These are phyloP conservation scores for Hypomyces perniciosus DNA, from an alignment of 2,329 filamentous ascomycete species.

Conservation along the genomic window DNA sequence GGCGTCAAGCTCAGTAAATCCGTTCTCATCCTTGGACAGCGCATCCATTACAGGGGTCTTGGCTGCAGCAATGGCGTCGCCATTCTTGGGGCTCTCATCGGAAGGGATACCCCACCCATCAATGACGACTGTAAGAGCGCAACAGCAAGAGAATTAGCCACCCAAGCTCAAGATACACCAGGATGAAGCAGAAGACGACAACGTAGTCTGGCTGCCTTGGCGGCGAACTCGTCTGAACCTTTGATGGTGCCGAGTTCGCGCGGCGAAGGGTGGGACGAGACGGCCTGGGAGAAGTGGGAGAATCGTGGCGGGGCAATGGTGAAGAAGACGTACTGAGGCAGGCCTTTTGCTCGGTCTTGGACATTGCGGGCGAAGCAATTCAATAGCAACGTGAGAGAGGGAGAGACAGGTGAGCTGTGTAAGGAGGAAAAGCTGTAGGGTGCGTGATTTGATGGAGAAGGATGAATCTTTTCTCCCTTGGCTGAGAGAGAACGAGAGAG, in stretches of 20 bases:
- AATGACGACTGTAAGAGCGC: constrained; percentile 74
- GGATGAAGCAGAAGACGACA: constrained; percentile 44
- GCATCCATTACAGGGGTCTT: constrained; percentile 93
- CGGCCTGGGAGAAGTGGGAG: constrained; percentile 3
- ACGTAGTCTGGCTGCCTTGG: constrained; percentile 29
- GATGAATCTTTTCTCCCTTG: constrained; percentile 3
- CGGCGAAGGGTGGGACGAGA: constrained; percentile 16
- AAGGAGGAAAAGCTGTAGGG: constrained; percentile 7
- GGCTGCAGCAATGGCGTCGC: constrained; percentile 91
- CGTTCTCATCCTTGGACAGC: constrained; percentile 74
- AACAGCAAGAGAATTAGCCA: constrained; percentile 55
- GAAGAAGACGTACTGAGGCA: constrained; percentile 52
- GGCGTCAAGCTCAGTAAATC: constrained; percentile 88
- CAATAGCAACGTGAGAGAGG: constrained; percentile 6
- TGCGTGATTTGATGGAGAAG: constrained; percentile 27
- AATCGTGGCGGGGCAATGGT: constrained; percentile 18
- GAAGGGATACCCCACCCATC: constrained; percentile 94
- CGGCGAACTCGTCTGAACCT: constrained; percentile 11
- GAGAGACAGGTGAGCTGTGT: constrained; percentile 10
- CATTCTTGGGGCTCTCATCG: constrained; percentile 73
- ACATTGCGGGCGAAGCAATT: constrained; percentile 33
- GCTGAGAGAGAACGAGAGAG: constrained; percentile 1
- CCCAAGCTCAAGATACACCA: constrained; percentile 51
- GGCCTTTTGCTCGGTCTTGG: constrained; percentile 53
- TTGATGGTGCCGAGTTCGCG: constrained; percentile 18